phyloP scores from a whole-genome alignment of 495 filamentous ascomycete genomes.

The Aspergillus heteromorphus region DNA sequence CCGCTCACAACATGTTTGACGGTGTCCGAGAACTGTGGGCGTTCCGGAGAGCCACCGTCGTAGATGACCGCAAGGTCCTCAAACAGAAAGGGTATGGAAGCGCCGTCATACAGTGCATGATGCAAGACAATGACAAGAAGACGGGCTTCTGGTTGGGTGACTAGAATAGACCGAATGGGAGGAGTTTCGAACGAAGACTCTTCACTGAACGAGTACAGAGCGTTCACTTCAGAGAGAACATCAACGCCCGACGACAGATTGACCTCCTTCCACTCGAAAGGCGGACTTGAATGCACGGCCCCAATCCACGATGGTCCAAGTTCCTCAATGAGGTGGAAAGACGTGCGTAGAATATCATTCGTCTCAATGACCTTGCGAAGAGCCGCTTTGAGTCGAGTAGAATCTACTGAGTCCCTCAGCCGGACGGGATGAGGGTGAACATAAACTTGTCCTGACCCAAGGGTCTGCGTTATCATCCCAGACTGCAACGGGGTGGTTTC shows the following conservation, averaged over 20 bases:
- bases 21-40: slow-evolving; percentile 26
- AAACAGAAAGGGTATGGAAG: slow-evolving; percentile 66
- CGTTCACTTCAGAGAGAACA: slow-evolving; percentile 7
- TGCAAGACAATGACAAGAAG: slow-evolving; percentile 49
- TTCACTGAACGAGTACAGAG: slow-evolving; percentile 13
- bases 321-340: slow-evolving; percentile 38
- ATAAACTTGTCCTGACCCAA: slow-evolving; percentile 51
- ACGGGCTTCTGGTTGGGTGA: slow-evolving; percentile 15
- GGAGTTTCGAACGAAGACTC: slow-evolving; percentile 15
- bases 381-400: slow-evolving; percentile 36
- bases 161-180: slow-evolving; percentile 16
- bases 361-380: slow-evolving; percentile 39
- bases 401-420: slow-evolving; percentile 37
- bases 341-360: slow-evolving; percentile 58
- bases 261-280: slow-evolving; percentile 19
- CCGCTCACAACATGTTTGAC: slow-evolving; percentile 22
- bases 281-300: slow-evolving; percentile 18
- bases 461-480: slow-evolving; percentile 65
- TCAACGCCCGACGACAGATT: slow-evolving; percentile 9
- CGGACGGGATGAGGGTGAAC: slow-evolving; percentile 59
- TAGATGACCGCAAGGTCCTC: slow-evolving; percentile 45
- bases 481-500: slow-evolving; percentile 72
- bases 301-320: slow-evolving; percentile 21
- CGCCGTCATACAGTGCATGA: slow-evolving; percentile 86
- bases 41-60: slow-evolving; percentile 14